Evolutionary conservation across 129 eudicot genomes (phyloP).

Genomic region (Ambrosia artemisiifolia): DNA sequence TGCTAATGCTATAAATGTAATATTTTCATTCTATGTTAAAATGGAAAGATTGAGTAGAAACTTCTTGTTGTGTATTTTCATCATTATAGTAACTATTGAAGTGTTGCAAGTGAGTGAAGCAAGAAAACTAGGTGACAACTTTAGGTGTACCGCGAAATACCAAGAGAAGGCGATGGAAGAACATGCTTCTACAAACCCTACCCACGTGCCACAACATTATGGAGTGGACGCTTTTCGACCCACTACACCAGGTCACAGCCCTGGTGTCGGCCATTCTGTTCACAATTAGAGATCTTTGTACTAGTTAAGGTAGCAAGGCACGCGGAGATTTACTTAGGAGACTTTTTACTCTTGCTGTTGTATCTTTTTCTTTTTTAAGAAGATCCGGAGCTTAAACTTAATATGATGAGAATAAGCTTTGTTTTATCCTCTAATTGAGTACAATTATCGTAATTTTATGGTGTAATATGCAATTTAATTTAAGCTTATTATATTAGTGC

Average conservation of each 20-base stretch:
- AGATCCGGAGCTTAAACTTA: not conserved
- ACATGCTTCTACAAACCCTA: conserved; percentile 15
- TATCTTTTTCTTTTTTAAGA: conserved; percentile 17
- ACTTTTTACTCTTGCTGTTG: not conserved
- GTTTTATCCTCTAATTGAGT: conserved; percentile 4
- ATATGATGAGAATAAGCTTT: not conserved
- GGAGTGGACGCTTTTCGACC: conserved; percentile 41
- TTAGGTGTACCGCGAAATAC: not conserved
- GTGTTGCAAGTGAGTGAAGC: conserved; percentile 29
- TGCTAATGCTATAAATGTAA: not conserved
- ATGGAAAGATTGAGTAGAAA: conserved; percentile 16
- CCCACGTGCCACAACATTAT: conserved; percentile 16
- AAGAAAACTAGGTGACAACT: conserved; percentile 22
- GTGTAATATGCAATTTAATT: conserved; percentile 11
- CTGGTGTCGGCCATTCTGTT: conserved; percentile 48
- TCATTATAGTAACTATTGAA: conserved; percentile 3
- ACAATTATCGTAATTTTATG: not conserved
- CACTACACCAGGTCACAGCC: conserved; percentile 52
- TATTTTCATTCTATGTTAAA: not conserved
- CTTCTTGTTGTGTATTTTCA: conserved; percentile 16
- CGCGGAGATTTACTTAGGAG: conserved; percentile 10
- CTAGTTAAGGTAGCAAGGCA: conserved; percentile 11
- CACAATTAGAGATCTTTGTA: conserved; percentile 16
- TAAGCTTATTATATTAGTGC: not conserved
- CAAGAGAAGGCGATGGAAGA: not conserved